Conservation (phyloP, 495 filamentous ascomycete species). For the Achaetomiella virescens region DNA sequence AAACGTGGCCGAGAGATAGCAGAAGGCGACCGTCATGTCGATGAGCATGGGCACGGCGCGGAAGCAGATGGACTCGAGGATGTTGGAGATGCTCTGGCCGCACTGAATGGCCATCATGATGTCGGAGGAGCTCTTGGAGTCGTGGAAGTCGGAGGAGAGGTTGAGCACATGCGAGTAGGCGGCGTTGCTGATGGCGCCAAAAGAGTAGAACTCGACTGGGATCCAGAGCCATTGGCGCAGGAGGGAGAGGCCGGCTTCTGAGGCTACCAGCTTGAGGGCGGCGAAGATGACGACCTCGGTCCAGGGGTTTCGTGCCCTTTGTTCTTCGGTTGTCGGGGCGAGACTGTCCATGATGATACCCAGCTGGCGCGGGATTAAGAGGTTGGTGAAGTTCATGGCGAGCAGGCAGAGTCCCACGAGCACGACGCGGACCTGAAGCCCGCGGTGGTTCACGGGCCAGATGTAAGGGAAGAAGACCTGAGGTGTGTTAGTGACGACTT, state of each 20-base stretch:
- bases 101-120: slow-evolving; percentile 61
- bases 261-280: slow-evolving; percentile 48
- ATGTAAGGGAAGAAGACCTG: slow-evolving; percentile 59
- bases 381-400: slow-evolving; percentile 52
- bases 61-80: slow-evolving; percentile 64
- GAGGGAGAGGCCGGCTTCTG: slow-evolving; percentile 50
- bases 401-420: slow-evolving; percentile 58
- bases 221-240: slow-evolving; percentile 57
- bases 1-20: slow-evolving; percentile 62
- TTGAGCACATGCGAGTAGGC: slow-evolving; percentile 72
- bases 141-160: slow-evolving; percentile 75
- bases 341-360: slow-evolving; percentile 57
- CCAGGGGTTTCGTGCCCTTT: slow-evolving; percentile 39
- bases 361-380: slow-evolving; percentile 61
- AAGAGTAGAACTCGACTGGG: slow-evolving; percentile 59
- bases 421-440: slow-evolving; percentile 50
- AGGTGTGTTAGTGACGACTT: slow-evolving; percentile 1
- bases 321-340: slow-evolving; percentile 28
- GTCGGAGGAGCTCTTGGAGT: slow-evolving; percentile 65
- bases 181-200: slow-evolving; percentile 53
- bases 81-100: slow-evolving; percentile 54
- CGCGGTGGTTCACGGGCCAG: slow-evolving; percentile 53
- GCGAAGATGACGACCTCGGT: slow-evolving; percentile 50
- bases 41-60: slow-evolving; percentile 62
- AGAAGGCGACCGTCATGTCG: slow-evolving; percentile 63